A percentile compares a stretch with the other conserved stretches of the same genome.
These are phyloP conservation scores for Microthyrium microscopicum DNA, from an alignment of 2,329 filamentous ascomycete genomes.

Conservation along the genomic window DNA sequence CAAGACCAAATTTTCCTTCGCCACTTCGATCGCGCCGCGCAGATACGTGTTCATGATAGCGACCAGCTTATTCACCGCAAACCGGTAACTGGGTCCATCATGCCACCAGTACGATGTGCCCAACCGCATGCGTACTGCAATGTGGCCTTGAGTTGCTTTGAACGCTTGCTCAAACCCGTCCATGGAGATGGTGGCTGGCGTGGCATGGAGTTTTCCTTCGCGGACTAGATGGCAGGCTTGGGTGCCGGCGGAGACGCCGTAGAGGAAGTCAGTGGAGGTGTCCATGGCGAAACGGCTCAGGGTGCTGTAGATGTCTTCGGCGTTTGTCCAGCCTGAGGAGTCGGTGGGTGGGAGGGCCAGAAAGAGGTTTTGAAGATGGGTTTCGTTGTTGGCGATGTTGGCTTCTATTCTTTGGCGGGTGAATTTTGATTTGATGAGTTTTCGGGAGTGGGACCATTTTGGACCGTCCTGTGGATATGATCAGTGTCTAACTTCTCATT, in stretches of 20 bases:
- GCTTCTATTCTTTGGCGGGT: not conserved
- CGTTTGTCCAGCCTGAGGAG: not conserved
- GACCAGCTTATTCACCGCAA: not conserved
- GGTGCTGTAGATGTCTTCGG: not conserved
- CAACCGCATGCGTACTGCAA: conserved; percentile 1
- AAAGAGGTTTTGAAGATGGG: not conserved
- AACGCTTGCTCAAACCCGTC: conserved; percentile 3
- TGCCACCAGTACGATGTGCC: conserved; percentile 2
- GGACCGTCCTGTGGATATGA: conserved; percentile 1
- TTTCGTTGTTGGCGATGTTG: not conserved
- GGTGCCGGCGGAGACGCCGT: not conserved
- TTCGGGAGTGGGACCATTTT: not conserved
- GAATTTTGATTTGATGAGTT: not conserved
- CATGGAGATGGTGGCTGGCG: not conserved
- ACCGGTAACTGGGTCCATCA: not conserved
- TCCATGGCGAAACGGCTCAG: conserved; percentile 4
- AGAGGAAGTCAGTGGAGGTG: conserved; percentile 3
- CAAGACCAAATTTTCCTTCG: conserved; percentile 18
- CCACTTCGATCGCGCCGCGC: conserved; percentile 12
- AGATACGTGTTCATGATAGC: not conserved
- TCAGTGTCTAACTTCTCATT: too few species aligned
- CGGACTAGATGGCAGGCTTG: not conserved
- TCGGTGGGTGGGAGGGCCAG: not conserved
- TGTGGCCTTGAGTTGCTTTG: not conserved
- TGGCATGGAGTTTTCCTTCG: not conserved